phyloP scores from a whole-genome alignment of 345 rosid species.

The Bretschneidera sinensis region DNA sequence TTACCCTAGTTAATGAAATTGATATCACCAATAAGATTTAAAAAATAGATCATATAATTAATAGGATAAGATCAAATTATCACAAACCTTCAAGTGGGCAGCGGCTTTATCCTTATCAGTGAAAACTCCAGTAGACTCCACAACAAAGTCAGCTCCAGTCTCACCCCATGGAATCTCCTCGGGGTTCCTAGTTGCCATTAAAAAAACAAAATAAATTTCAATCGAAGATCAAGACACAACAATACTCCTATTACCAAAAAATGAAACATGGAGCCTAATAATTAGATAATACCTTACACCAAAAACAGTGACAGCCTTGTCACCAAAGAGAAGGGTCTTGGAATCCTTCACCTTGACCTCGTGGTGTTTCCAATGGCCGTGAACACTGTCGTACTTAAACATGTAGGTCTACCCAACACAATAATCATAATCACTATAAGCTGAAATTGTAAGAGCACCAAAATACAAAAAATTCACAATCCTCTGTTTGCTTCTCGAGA shows the following conservation, averaged over 20 bases:
- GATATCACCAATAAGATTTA: background rate
- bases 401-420: constrained; percentile 35
- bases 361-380: constrained; percentile 61
- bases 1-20: background rate
- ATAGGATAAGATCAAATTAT: background rate
- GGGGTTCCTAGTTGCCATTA: constrained; percentile 37
- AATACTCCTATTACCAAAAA: background rate
- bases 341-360: constrained; percentile 55
- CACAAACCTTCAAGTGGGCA: constrained; percentile 59
- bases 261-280: background rate
- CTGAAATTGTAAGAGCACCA: background rate
- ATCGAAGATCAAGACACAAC: too few species aligned
- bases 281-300: constrained; percentile 35
- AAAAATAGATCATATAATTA: too few species aligned
- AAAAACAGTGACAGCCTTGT: constrained; percentile 48
- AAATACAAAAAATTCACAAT: background rate
- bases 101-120: constrained; percentile 72
- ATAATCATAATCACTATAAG: background rate
- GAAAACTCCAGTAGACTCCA: constrained; percentile 71
- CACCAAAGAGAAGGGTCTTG: constrained; percentile 61
- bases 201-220: background rate
- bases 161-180: constrained; percentile 71
- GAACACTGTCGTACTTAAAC: constrained; percentile 69
- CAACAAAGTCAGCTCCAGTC: constrained; percentile 54
- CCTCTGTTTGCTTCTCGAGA: background rate